These are phyloP conservation scores for Russula lepida DNA, from an alignment of 768 basidiomycete species.

Conservation along the genomic window DNA sequence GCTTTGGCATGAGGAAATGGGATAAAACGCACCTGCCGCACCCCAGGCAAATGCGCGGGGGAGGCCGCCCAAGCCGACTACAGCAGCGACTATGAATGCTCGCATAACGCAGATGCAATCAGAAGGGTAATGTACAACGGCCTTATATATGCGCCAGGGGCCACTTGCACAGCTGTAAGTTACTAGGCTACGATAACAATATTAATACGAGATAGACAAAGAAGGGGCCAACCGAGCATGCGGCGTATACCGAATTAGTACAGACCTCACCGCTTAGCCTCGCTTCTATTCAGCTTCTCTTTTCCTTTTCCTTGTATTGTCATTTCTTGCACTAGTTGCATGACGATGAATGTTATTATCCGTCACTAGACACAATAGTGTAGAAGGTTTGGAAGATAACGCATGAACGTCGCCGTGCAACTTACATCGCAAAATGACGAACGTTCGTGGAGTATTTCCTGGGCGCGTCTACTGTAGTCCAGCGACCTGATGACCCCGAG, in stretches of 20 bases:
- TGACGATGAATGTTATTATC: too few species aligned
- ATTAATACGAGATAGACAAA: background rate
- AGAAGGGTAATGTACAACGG: background rate
- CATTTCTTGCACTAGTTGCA: too few species aligned
- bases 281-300: too few species aligned
- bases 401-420: too few species aligned
- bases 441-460: too few species aligned
- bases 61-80: background rate
- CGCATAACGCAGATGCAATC: background rate
- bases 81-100: background rate
- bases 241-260: background rate
- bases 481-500: background rate
- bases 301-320: too few species aligned
- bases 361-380: too few species aligned
- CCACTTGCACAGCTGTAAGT: background rate
- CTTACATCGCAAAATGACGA: too few species aligned
- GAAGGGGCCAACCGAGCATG: background rate
- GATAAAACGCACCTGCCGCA: background rate
- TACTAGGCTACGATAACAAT: too few species aligned
- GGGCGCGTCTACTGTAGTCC: too few species aligned
- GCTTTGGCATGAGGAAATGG: background rate
- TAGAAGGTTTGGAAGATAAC: too few species aligned
- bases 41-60: slow-evolving; percentile 10
- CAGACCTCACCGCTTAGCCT: too few species aligned
- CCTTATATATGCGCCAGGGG: background rate